Base-by-base conservation (phyloP, 495 filamentous ascomycete genomes). In the Chaetomium fimeti region DNA sequence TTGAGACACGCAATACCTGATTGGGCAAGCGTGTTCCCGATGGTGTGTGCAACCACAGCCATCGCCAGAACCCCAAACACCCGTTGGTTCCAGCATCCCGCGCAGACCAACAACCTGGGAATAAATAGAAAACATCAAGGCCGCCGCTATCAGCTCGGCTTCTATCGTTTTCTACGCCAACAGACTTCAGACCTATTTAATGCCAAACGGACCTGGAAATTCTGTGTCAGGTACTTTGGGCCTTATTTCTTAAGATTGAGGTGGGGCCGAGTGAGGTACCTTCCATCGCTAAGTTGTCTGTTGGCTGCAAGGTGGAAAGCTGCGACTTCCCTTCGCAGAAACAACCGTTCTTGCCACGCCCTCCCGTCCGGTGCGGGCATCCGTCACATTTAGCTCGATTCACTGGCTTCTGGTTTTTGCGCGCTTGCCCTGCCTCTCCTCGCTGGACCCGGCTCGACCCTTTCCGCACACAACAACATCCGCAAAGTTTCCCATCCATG, bases 1-100 rank as follows among this genome's bases (percentile, higher is more conserved):
- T 52, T 16, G 48, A 27, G 4, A 24, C 22, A 27, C 22, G 27
- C 22, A 16, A 11, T 11, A 15, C 51, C 27, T 28, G 51, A 54
- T 54, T 54, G 32, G 51, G 51, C 51, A 3, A 32, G 29, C 29
- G 32, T 20, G 2, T 40, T 40, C 52, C 29, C 29, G 28, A 55
- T 18, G 28, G 28, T 28, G 49, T 28, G 49, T 52, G 49, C 16
- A 22, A 29, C 28, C 29, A 38, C 52, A 38, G 54, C 32, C 54
- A 56, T 56, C 54, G 32, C 20, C 54, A 56, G 22, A n/a, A 32
- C 54, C 38, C 54, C 13, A 56, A 56, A 56, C 54, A 24, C 15
- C 51, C 25, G 54, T 56, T 56, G 54, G 54, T 56, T 56, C 51
- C 27, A 54, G 28, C 27, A 18, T 32, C 28, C 20, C 48, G 15